A percentile compares a stretch with the other conserved stretches of the same genome.
phyloP scores from a whole-genome alignment of 139 green algal genomes.

The Zygnema cylindricum region DNA sequence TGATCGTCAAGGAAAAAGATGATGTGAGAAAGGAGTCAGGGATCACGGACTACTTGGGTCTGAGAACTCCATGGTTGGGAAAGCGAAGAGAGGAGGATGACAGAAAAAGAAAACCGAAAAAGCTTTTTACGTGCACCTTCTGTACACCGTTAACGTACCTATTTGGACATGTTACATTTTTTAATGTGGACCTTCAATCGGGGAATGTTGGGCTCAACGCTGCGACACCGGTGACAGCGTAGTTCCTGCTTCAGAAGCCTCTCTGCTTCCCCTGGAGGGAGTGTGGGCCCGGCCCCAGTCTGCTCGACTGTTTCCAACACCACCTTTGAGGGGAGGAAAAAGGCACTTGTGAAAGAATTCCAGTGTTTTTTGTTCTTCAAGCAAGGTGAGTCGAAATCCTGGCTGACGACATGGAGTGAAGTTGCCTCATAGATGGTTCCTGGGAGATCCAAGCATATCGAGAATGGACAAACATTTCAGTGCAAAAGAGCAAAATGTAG shows the following conservation, averaged over 20 bases:
- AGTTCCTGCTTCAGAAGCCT: conserved; percentile 70
- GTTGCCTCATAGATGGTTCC: conserved; percentile 80
- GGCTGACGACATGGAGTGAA: conserved; percentile 88
- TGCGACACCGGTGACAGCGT: conserved; percentile 73
- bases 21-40: too few relatives aligned
- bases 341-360: conserved; percentile 77
- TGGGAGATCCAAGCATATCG: not conserved
- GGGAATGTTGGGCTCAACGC: conserved; percentile 69
- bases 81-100: too few relatives aligned
- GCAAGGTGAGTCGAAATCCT: conserved; percentile 67
- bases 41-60: too few relatives aligned
- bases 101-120: too few relatives aligned
- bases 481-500: too few relatives aligned
- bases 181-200: conserved; percentile 78
- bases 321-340: conserved; percentile 68
- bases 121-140: too few relatives aligned
- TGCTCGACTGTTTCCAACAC: conserved; percentile 38
- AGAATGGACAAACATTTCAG: too few relatives aligned
- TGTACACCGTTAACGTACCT: too few relatives aligned
- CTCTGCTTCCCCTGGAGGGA: conserved; percentile 50
- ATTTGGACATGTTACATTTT: too few relatives aligned
- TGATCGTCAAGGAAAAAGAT: too few relatives aligned
- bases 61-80: too few relatives aligned
- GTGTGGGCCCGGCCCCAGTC: conserved; percentile 55
- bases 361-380: conserved; percentile 89